phyloP scores from a whole-genome alignment of 1,284 basidiomycete genomes.

The Heterobasidion parviporum region DNA sequence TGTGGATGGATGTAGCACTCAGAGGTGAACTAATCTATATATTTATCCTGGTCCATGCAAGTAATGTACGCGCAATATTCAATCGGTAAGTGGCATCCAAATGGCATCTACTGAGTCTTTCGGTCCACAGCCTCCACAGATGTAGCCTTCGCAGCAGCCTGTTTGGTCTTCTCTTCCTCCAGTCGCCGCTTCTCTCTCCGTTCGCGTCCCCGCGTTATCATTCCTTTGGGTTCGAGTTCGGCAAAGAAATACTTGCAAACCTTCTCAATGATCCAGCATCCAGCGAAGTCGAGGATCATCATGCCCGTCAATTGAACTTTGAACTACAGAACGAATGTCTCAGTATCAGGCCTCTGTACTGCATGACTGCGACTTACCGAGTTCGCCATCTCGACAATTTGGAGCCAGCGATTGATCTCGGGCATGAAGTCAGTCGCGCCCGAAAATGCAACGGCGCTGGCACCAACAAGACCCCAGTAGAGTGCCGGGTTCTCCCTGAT shows the following conservation, averaged over 20 bases:
- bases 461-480: slow-evolving; percentile 87
- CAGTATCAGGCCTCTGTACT: background rate
- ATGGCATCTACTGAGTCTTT: slow-evolving; percentile 11
- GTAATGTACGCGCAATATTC: background rate
- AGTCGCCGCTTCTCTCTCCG: slow-evolving; percentile 43
- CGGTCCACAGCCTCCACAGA: slow-evolving; percentile 4
- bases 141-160: slow-evolving; percentile 1
- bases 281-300: slow-evolving; percentile 87
- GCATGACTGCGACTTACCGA: slow-evolving; percentile 39
- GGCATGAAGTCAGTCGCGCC: slow-evolving; percentile 92
- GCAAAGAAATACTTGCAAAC: slow-evolving; percentile 86
- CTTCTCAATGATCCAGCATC: slow-evolving; percentile 81
- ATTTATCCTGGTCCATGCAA: background rate
- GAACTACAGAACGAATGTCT: slow-evolving; percentile 59
- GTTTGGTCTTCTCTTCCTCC: slow-evolving; percentile 9
- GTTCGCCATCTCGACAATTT: slow-evolving; percentile 87
- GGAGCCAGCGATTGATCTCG: slow-evolving; percentile 94
- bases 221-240: slow-evolving; percentile 76
- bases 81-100: too few relatives aligned
- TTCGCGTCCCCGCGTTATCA: slow-evolving; percentile 80
- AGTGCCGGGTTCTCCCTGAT: slow-evolving; percentile 88
- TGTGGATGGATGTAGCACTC: background rate
- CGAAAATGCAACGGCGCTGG: slow-evolving; percentile 84
- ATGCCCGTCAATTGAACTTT: slow-evolving; percentile 65
- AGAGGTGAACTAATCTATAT: background rate